Percentiles rank a stretch among this genome's conserved stretches.
phyloP scores from a whole-genome alignment of 208 protist genomes.

The Crithidia bombi region DNA sequence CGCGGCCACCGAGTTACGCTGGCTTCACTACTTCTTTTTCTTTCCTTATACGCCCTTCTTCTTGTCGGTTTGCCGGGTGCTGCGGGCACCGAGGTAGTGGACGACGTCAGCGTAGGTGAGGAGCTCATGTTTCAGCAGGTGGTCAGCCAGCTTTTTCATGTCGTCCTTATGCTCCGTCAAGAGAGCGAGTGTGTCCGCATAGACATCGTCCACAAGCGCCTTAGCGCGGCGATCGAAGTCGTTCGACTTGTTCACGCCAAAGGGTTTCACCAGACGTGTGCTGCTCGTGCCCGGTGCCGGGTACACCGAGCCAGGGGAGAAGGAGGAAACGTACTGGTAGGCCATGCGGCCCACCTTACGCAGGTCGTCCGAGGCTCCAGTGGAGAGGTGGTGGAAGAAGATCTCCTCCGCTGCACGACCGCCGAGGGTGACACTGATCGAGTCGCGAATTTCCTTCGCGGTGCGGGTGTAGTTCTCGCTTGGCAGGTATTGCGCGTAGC shows the following conservation, averaged over 20 bases:
- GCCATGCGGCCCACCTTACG: conserved; percentile 92
- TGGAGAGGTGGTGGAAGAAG: conserved; percentile 94
- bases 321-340: conserved; percentile 90
- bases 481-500: conserved; percentile 98
- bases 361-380: conserved; percentile 96
- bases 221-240: conserved; percentile 91
- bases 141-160: conserved; percentile 87
- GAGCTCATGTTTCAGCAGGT: conserved; percentile 83
- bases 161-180: conserved; percentile 76
- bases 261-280: conserved; percentile 89
- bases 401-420: conserved; percentile 93
- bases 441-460: conserved; percentile 92
- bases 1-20: too few species aligned
- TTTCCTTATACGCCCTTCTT: conserved; percentile 41
- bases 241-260: conserved; percentile 79
- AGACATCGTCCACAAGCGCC: conserved; percentile 81
- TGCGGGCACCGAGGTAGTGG: conserved; percentile 70
- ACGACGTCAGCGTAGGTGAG: conserved; percentile 85
- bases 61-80: conserved; percentile 44
- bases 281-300: conserved; percentile 59
- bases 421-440: conserved; percentile 95
- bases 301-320: conserved; percentile 73
- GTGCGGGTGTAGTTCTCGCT: conserved; percentile 94
- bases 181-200: conserved; percentile 67
- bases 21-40: neutral